These are phyloP conservation scores for Cercospora janseana DNA, from an alignment of 2,329 filamentous ascomycete species.

Conservation along the genomic window DNA sequence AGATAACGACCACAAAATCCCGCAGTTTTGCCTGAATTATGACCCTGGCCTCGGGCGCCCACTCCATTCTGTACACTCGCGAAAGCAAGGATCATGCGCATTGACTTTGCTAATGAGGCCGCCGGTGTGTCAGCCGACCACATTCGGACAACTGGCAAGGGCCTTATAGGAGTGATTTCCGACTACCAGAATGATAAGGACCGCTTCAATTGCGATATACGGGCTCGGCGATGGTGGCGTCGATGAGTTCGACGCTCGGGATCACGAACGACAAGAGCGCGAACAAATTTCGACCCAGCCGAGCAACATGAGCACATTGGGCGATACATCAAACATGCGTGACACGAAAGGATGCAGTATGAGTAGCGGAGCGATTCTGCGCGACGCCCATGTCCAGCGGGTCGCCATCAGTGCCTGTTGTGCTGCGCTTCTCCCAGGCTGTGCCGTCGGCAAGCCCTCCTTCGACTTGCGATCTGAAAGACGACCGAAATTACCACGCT, in stretches of 20 bases:
- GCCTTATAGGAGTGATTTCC: constrained; percentile 6
- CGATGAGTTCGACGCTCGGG: neutral
- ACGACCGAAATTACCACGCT: constrained; percentile 13
- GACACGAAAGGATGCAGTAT: too few species aligned
- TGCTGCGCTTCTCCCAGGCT: constrained; percentile 5
- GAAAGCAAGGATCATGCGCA: constrained; percentile 3
- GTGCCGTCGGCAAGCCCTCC: neutral
- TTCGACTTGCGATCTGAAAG: neutral
- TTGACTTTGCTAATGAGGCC: neutral
- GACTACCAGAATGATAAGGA: neutral
- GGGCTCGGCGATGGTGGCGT: constrained; percentile 13
- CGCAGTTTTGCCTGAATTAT: constrained; percentile 2
- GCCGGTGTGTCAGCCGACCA: neutral
- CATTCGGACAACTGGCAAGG: neutral
- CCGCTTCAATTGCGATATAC: too few species aligned
- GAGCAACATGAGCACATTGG: too few species aligned
- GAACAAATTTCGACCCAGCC: too few species aligned
- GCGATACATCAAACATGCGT: too few species aligned
- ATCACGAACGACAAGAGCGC: too few species aligned
- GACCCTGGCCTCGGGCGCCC: constrained; percentile 6
- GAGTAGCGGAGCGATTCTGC: neutral
- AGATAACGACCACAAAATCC: constrained; percentile 1
- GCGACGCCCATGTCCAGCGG: neutral
- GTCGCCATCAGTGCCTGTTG: neutral
- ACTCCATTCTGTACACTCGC: too few species aligned